phyloP scores from a whole-genome alignment of 176 grass and related monocot species.

The Rhipidocladum racemiflorum region DNA sequence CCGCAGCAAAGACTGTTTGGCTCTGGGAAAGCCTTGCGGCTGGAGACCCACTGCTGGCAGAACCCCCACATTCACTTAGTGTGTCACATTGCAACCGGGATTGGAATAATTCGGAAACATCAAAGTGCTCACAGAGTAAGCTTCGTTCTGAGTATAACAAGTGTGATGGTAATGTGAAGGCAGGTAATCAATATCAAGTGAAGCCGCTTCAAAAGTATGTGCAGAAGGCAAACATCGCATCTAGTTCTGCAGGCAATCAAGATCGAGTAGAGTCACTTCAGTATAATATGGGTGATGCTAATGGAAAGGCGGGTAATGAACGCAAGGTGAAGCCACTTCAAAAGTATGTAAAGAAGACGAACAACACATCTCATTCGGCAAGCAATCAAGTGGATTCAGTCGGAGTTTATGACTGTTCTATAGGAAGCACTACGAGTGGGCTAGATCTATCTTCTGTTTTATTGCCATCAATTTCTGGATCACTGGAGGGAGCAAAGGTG shows the following conservation, averaged over 20 bases:
- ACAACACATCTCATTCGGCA: not conserved
- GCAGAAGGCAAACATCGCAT: constrained; percentile 19
- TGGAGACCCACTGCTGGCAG: constrained; percentile 33
- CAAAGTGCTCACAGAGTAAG: constrained; percentile 13
- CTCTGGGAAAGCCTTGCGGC: constrained; percentile 61
- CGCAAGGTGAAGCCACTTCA: constrained; percentile 37
- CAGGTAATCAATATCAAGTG: constrained; percentile 21
- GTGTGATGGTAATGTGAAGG: constrained; percentile 29
- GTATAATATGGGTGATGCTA: constrained; percentile 38
- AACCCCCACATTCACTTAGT: constrained; percentile 34
- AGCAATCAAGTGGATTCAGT: not conserved
- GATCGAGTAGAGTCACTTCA: not conserved
- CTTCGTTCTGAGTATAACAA: constrained; percentile 15
- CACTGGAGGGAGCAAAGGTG: not conserved
- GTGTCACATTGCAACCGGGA: constrained; percentile 16
- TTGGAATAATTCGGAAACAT: constrained; percentile 12
- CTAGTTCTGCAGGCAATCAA: not conserved
- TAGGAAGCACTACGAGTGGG: not conserved
- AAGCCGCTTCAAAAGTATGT: constrained; percentile 40
- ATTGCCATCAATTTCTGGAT: constrained; percentile 14
- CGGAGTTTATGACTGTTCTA: not conserved
- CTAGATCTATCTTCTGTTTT: not conserved
- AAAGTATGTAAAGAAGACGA: constrained; percentile 42
- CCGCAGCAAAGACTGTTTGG: constrained; percentile 67
- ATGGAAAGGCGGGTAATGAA: constrained; percentile 31